phyloP scores from a whole-genome alignment of 768 basidiomycete species.

The Hebeloma cylindrosporum region DNA sequence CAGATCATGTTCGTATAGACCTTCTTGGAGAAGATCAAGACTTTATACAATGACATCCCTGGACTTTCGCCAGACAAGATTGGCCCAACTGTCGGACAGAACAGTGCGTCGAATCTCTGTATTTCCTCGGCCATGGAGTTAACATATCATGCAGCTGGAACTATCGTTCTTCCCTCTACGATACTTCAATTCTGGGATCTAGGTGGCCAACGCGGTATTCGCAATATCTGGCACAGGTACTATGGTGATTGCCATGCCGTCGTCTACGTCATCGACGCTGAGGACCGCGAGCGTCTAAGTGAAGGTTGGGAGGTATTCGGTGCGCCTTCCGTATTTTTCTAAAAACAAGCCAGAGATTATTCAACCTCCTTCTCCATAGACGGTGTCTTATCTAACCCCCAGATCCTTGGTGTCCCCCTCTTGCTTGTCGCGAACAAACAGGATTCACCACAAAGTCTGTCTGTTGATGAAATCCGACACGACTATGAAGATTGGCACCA shows the following conservation, averaged over 20 bases:
- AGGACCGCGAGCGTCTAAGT: conserved; percentile 82
- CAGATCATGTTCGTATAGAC: conserved; percentile 47
- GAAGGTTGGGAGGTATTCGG: conserved; percentile 99
- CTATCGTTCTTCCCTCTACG: conserved; percentile 89
- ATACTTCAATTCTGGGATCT: conserved; percentile 97
- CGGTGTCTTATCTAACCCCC: conserved; percentile 82
- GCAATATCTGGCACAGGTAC: conserved; percentile 92
- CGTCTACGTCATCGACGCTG: conserved; percentile 92
- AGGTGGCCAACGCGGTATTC: conserved; percentile 91
- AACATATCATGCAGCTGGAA: conserved; percentile 62
- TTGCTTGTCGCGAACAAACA: conserved; percentile 97
- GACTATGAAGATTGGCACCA: conserved; percentile 89
- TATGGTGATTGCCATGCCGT: conserved; percentile 98
- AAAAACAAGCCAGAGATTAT: background rate
- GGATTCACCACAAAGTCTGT: conserved; percentile 76
- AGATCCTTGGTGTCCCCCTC: conserved; percentile 87
- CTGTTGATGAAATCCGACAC: conserved; percentile 88
- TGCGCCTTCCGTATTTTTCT: conserved; percentile 38
- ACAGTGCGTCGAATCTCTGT: conserved; percentile 59
- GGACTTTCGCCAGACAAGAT: conserved; percentile 93
- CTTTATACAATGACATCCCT: conserved; percentile 81
- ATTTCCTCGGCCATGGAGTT: background rate
- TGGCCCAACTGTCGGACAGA: conserved; percentile 95
- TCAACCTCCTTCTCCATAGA: conserved; percentile 46
- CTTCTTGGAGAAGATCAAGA: conserved; percentile 91